phyloP scores from a whole-genome alignment of 305 asterid genomes.

The Fraxinus albicans region DNA sequence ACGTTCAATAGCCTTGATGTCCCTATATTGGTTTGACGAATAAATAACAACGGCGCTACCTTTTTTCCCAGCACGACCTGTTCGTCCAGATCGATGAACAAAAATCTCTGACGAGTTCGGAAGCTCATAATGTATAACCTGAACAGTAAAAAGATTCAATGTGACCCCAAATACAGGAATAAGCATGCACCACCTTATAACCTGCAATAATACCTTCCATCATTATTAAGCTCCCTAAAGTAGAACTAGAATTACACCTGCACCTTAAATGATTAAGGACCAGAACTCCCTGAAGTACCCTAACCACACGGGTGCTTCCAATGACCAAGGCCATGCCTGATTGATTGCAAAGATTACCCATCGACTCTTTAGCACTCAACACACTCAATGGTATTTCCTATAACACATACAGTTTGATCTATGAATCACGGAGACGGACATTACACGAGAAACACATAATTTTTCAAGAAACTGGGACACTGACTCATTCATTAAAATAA shows the following conservation, averaged over 20 bases:
- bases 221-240: not conserved
- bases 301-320: not conserved
- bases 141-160: slow-evolving; percentile 25
- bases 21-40: slow-evolving; percentile 64
- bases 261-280: slow-evolving; percentile 12
- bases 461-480: not conserved
- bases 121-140: slow-evolving; percentile 90
- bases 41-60: slow-evolving; percentile 75
- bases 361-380: not conserved
- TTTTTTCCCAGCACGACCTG: slow-evolving; percentile 97
- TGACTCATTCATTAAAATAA: not conserved
- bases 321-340: not conserved
- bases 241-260: not conserved
- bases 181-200: not conserved
- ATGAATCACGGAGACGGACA: not conserved
- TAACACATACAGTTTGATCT: not conserved
- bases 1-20: slow-evolving; percentile 68
- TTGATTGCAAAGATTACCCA: slow-evolving; percentile 13
- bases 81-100: slow-evolving; percentile 94
- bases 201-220: not conserved
- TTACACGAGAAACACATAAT: not conserved
- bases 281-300: not conserved
- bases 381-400: not conserved
- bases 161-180: not conserved
- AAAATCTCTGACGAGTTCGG: slow-evolving; percentile 77